Conservation (phyloP, 345 rosid genomes). For the Psidium friedrichsthalianum region DNA sequence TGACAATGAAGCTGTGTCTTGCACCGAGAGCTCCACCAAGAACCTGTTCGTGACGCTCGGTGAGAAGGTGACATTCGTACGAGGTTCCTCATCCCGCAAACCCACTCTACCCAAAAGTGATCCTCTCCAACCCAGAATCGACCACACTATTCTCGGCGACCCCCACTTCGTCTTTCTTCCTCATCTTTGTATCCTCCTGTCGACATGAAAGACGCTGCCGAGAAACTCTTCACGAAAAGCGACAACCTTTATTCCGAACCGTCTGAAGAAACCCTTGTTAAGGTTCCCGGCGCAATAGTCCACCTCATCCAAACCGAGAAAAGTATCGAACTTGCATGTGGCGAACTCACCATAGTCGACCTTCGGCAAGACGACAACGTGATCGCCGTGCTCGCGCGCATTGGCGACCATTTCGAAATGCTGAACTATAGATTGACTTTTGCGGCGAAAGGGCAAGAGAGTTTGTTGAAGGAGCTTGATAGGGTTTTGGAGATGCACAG, state of each 20-base stretch:
- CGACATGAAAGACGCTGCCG: slow-evolving; percentile 28
- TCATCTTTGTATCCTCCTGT: slow-evolving; percentile 39
- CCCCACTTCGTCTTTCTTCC: slow-evolving; percentile 10
- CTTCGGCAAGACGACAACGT: slow-evolving; percentile 41
- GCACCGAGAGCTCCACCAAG: too few species aligned
- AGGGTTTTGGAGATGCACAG: slow-evolving; percentile 40
- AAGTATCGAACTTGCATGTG: slow-evolving; percentile 62
- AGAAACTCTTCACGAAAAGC: slow-evolving; percentile 34
- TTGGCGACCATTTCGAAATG: slow-evolving; percentile 11
- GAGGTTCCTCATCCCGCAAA: not conserved
- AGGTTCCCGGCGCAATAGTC: slow-evolving; percentile 53
- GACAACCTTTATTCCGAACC: slow-evolving; percentile 3
- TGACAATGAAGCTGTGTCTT: too few species aligned
- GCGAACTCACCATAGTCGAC: slow-evolving; percentile 37
- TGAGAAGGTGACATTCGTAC: too few species aligned
- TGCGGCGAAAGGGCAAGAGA: slow-evolving; percentile 58
- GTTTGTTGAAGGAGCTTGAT: slow-evolving; percentile 32
- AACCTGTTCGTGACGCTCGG: too few species aligned
- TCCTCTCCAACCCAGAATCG: slow-evolving; percentile 39
- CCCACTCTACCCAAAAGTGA: slow-evolving; percentile 41
- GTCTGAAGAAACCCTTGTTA: slow-evolving; percentile 40
- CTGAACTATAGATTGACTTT: slow-evolving; percentile 62
- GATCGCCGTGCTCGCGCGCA: slow-evolving; percentile 55
- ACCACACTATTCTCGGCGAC: not conserved
- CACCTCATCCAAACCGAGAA: slow-evolving; percentile 48